Conservation (phyloP, 1,284 basidiomycete genomes). For the Ustilago shanxiensis region DNA sequence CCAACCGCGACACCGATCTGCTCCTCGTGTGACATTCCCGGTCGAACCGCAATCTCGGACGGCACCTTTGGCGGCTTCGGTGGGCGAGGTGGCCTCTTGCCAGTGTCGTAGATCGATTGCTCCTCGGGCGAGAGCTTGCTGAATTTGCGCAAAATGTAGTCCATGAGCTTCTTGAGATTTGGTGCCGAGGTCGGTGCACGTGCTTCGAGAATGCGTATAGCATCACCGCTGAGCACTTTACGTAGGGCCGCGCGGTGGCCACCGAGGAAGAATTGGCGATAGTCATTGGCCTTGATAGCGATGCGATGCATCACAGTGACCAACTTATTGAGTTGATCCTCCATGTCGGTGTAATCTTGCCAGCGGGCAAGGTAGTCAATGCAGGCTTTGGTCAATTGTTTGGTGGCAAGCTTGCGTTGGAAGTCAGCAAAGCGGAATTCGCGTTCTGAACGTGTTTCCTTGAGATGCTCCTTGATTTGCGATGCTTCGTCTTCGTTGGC, state of each 20-base stretch:
- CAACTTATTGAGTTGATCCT: constrained; percentile 60
- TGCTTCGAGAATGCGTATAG: constrained; percentile 41
- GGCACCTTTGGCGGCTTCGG: constrained; percentile 51
- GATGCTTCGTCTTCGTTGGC: constrained; percentile 48
- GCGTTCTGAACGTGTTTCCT: constrained; percentile 57
- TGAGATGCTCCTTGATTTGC: constrained; percentile 43
- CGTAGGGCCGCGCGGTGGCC: constrained; percentile 45
- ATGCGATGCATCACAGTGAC: constrained; percentile 65
- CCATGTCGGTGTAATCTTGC: constrained; percentile 54
- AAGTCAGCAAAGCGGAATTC: constrained; percentile 65
- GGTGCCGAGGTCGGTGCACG: constrained; percentile 33
- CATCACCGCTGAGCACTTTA: constrained; percentile 47
- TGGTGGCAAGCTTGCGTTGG: constrained; percentile 61
- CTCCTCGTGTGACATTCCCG: constrained; percentile 51
- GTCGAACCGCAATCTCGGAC: constrained; percentile 59
- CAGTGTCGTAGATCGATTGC: constrained; percentile 56
- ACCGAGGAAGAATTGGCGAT: constrained; percentile 57
- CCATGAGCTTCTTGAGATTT: constrained; percentile 61
- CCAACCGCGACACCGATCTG: constrained; percentile 67
- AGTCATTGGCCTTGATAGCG: constrained; percentile 60
- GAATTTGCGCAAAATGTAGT: constrained; percentile 61
- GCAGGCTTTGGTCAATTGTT: constrained; percentile 60
- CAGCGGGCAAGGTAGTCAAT: constrained; percentile 62
- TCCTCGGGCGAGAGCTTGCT: constrained; percentile 60
- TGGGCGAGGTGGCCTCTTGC: constrained; percentile 54